Percentiles rank a stretch among this genome's conserved stretches.
phyloP scores from a whole-genome alignment of 1,284 basidiomycete species.

The Leucoagaricus sp. region DNA sequence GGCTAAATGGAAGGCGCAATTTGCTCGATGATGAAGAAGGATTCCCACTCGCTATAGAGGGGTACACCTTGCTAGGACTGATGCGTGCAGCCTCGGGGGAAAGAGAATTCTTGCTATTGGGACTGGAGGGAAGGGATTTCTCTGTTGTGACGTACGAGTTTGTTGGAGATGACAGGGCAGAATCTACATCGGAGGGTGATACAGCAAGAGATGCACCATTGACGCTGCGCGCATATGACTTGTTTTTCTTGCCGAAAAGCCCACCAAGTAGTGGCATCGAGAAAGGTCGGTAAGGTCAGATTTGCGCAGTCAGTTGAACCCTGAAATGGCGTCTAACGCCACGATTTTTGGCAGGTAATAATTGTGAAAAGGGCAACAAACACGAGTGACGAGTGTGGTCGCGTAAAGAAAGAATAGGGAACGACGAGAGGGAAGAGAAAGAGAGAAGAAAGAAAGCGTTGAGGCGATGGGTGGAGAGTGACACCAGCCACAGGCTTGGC shows the following conservation, averaged over 20 bases:
- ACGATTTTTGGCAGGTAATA: neutral
- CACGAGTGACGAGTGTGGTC: neutral
- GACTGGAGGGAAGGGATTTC: constrained; percentile 35
- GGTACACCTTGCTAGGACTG: constrained; percentile 20
- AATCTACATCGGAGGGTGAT: constrained; percentile 28
- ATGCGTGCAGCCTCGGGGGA: constrained; percentile 26
- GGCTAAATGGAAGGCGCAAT: constrained; percentile 42
- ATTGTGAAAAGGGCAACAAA: neutral
- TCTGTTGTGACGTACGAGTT: constrained; percentile 43
- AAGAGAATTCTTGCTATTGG: constrained; percentile 33
- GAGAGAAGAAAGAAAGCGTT: constrained; percentile 1
- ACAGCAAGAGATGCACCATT: constrained; percentile 18
- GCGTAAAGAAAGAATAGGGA: neutral
- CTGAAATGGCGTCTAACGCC: neutral
- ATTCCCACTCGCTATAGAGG: constrained; percentile 18
- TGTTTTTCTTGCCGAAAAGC: constrained; percentile 38
- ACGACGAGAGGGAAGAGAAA: neutral
- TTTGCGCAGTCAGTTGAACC: neutral
- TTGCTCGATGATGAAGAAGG: constrained; percentile 30
- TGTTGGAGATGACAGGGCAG: constrained; percentile 39
- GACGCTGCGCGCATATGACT: constrained; percentile 24
- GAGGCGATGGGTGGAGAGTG: neutral
- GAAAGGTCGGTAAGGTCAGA: neutral
- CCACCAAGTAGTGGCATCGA: constrained; percentile 36
- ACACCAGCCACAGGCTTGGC: constrained; percentile 8